A percentile compares a stretch with the other conserved stretches of the same genome.
These are phyloP conservation scores for Ulota crispa DNA, from an alignment of 225 moss, liverwort and hornwort species.

Conservation along the genomic window DNA sequence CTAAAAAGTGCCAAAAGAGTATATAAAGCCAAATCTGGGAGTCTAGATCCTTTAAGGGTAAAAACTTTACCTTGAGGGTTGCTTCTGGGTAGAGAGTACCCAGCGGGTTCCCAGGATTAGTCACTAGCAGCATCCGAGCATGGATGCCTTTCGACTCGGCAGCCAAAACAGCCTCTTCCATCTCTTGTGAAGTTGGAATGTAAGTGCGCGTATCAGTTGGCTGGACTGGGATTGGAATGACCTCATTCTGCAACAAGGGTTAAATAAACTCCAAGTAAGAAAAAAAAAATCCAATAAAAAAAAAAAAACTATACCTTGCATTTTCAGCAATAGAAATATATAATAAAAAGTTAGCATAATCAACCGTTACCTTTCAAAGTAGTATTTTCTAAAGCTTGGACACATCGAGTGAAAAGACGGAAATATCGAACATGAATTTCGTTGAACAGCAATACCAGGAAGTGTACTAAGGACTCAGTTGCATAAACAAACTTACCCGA, in stretches of 20 bases:
- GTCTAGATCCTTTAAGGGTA: neutral
- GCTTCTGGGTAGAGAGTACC: constrained; percentile 96
- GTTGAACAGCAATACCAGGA: neutral
- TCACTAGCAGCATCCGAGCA: constrained; percentile 76
- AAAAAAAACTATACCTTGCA: neutral
- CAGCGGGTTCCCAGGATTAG: constrained; percentile 96
- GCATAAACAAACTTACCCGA: constrained; percentile 53
- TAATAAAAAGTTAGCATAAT: neutral
- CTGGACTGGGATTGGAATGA: constrained; percentile 87
- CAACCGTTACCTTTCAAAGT: neutral
- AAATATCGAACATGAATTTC: neutral
- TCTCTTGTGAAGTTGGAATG: constrained; percentile 78
- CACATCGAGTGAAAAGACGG: neutral
- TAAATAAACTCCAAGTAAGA: neutral
- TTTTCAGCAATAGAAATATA: neutral
- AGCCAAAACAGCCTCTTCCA: constrained; percentile 76
- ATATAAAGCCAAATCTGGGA: too few species aligned
- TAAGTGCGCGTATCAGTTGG: constrained; percentile 81
- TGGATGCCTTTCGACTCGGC: constrained; percentile 71
- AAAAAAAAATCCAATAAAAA: neutral
- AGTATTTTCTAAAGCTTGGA: neutral
- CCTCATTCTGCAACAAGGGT: constrained; percentile 75
- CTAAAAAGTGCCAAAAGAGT: neutral
- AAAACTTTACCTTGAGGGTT: constrained; percentile 70
- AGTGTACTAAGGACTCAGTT: constrained; percentile 26